A percentile compares a stretch with the other conserved stretches of the same genome.
Conservation (phyloP, 192 early-diverging fungal species). For the Borealophlyctis nickersoniae region DNA sequence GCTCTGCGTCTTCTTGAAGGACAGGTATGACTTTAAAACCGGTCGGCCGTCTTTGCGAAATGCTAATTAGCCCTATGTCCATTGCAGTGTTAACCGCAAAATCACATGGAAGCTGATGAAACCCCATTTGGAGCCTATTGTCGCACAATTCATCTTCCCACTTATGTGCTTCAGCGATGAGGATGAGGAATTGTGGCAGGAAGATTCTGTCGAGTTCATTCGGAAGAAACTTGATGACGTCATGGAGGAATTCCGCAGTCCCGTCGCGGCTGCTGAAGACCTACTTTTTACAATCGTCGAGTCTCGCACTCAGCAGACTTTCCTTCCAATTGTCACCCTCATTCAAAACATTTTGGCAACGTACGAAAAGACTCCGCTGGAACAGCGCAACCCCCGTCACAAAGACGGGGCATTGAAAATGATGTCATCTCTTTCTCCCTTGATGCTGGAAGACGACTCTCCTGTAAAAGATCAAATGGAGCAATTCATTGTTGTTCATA, state of each 20-base stretch:
- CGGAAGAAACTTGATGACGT: conserved; percentile 54
- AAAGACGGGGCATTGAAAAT: conserved; percentile 92
- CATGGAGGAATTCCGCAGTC: conserved; percentile 81
- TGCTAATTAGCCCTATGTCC: background rate
- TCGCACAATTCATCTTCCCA: conserved; percentile 90
- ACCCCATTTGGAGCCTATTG: conserved; percentile 74
- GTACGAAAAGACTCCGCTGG: conserved; percentile 65
- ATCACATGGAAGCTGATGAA: conserved; percentile 88
- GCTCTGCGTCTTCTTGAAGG: conserved; percentile 71
- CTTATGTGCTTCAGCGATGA: conserved; percentile 81
- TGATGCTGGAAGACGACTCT: conserved; percentile 64
- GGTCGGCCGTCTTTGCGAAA: no score
- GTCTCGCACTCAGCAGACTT: conserved; percentile 73
- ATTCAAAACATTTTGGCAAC: conserved; percentile 69
- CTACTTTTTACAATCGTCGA: conserved; percentile 77
- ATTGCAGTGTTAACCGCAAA: conserved; percentile 76
- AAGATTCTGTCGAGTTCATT: conserved; percentile 91
- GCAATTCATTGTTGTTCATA: conserved; percentile 74
- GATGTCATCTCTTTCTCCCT: conserved; percentile 71
- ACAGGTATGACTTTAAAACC: conserved; percentile 63
- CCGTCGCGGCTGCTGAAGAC: conserved; percentile 66
- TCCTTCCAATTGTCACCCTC: conserved; percentile 74
- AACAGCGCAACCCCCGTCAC: conserved; percentile 64
- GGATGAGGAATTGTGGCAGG: conserved; percentile 88
- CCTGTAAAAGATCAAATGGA: conserved; percentile 75